Conservation (phyloP, 768 basidiomycete species). For the Lactifluus rugatus region DNA sequence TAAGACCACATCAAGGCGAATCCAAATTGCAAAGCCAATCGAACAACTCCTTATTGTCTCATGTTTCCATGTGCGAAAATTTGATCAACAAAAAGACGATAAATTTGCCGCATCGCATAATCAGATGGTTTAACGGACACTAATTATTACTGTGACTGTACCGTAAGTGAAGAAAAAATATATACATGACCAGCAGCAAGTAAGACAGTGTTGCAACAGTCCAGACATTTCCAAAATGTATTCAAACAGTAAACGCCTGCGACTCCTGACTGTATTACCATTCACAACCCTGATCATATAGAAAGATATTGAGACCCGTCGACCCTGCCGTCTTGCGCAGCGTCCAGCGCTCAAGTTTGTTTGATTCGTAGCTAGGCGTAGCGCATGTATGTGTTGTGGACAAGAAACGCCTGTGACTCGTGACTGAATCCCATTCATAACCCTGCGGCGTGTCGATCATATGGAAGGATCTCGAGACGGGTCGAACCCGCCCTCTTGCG, state of each 20-base stretch:
- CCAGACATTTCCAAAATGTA: not conserved
- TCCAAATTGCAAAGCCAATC: too few relatives aligned
- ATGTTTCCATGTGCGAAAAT: too few relatives aligned
- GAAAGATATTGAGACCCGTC: conserved; percentile 43
- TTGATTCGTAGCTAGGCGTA: conserved; percentile 82
- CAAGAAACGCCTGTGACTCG: not conserved
- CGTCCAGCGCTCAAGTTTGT: conserved; percentile 66
- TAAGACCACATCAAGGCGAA: too few relatives aligned
- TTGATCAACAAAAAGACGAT: too few relatives aligned
- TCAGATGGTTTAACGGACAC: not conserved
- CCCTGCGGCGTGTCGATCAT: conserved; percentile 54
- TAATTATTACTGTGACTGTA: not conserved
- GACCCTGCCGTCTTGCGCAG: conserved; percentile 60
- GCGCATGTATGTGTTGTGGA: conserved; percentile 78
- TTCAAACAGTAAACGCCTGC: not conserved
- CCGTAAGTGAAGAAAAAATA: too few relatives aligned
- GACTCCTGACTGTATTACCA: not conserved
- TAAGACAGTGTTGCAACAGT: not conserved
- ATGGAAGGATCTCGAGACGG: conserved; percentile 49
- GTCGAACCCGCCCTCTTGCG: conserved; percentile 53
- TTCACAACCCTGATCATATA: conserved; percentile 57
- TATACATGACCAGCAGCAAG: not conserved
- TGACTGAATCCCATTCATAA: conserved; percentile 36
- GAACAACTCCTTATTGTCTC: too few relatives aligned
- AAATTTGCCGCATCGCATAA: too few relatives aligned